Conservation (phyloP, 176 grass and related monocot genomes). For the Musa acuminata region DNA sequence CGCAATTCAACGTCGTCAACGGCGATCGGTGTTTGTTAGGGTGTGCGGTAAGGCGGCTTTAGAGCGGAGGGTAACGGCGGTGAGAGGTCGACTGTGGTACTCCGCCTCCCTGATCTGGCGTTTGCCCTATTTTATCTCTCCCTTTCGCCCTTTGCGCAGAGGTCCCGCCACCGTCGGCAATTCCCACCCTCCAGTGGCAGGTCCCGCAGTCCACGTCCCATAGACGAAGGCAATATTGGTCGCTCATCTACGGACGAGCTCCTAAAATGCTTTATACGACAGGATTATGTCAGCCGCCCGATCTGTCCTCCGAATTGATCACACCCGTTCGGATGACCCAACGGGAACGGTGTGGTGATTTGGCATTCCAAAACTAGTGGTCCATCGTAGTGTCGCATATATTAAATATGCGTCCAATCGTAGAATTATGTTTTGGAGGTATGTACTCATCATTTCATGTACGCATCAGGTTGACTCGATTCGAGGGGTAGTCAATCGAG, state of each 20-base stretch:
- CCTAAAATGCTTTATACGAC: neutral
- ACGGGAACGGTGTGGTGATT: neutral
- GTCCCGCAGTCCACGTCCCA: neutral
- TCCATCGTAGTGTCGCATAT: neutral
- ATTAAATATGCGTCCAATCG: neutral
- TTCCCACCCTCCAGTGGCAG: neutral
- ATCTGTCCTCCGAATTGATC: neutral
- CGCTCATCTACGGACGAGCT: neutral
- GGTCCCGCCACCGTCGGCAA: neutral
- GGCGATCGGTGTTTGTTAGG: conserved; percentile 2
- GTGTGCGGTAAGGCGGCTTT: neutral
- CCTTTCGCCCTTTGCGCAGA: neutral
- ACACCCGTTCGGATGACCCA: neutral
- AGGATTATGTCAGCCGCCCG: neutral
- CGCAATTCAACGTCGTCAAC: neutral
- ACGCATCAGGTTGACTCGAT: no score
- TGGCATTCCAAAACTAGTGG: neutral
- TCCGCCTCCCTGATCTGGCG: neutral
- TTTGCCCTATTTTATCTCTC: neutral
- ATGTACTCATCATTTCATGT: neutral
- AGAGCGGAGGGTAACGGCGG: neutral
- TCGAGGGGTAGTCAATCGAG: no score
- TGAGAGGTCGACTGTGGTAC: conserved; percentile 1
- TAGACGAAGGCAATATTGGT: neutral
- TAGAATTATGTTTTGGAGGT: neutral